A percentile compares a stretch with the other conserved stretches of the same genome.
These are phyloP conservation scores for Alternaria sp. DNA, from an alignment of 2,329 filamentous ascomycete species.

Conservation along the genomic window DNA sequence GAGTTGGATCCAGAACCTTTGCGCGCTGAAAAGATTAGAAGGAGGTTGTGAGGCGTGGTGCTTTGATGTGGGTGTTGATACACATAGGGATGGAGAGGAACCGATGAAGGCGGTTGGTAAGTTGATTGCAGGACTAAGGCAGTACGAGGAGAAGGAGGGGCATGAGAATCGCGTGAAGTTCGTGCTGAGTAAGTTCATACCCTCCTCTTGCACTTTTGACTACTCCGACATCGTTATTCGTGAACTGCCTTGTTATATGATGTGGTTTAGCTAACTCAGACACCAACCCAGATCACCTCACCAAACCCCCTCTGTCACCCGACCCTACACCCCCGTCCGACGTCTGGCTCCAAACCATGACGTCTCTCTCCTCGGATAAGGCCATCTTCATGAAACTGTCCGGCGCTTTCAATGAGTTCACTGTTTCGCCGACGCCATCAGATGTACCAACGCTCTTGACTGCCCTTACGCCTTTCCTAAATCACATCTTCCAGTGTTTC, in stretches of 20 bases:
- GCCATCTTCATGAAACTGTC: slow-evolving; percentile 91
- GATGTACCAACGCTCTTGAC: slow-evolving; percentile 8
- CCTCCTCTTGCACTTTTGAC: not conserved
- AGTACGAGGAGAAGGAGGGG: slow-evolving; percentile 53
- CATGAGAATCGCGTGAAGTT: slow-evolving; percentile 66
- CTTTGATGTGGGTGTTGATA: slow-evolving; percentile 88
- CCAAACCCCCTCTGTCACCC: slow-evolving; percentile 79
- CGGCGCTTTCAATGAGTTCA: slow-evolving; percentile 83
- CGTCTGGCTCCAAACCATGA: slow-evolving; percentile 74
- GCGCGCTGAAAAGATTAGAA: slow-evolving; percentile 55
- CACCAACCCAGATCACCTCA: slow-evolving; percentile 74
- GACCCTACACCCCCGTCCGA: slow-evolving; percentile 60
- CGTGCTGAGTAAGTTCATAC: slow-evolving; percentile 70
- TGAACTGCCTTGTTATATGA: not conserved
- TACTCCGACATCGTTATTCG: not conserved
- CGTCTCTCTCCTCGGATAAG: slow-evolving; percentile 69
- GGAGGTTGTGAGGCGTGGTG: slow-evolving; percentile 65
- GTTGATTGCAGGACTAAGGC: slow-evolving; percentile 56
- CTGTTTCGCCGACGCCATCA: slow-evolving; percentile 40
- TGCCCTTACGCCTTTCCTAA: slow-evolving; percentile 32
- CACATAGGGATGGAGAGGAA: slow-evolving; percentile 75
- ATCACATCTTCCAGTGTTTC: slow-evolving; percentile 71
- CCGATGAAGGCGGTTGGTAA: slow-evolving; percentile 54
- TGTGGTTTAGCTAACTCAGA: not conserved
- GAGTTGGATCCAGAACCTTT: slow-evolving; percentile 3